phyloP scores from a whole-genome alignment of 2,329 filamentous ascomycete species.

The Parastagonospora nodorum region DNA sequence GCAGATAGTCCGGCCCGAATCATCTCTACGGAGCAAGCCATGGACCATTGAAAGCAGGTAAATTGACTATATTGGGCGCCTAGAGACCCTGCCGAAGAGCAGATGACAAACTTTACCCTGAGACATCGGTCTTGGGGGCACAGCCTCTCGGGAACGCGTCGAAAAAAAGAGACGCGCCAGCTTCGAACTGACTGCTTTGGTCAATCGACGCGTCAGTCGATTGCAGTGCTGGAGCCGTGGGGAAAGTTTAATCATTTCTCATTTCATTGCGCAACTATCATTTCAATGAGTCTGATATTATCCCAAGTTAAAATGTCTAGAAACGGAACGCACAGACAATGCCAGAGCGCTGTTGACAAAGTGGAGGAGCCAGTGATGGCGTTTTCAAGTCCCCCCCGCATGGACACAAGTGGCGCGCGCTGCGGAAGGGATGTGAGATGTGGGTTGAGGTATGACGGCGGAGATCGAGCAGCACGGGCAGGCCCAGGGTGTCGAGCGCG shows the following conservation, averaged over 20 bases:
- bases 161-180: slow-evolving; percentile 16
- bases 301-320: slow-evolving; percentile 1
- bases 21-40: slow-evolving; percentile 4
- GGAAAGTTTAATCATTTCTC: neutral
- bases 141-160: slow-evolving; percentile 34
- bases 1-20: slow-evolving; percentile 12
- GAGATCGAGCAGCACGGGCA: slow-evolving; percentile 44
- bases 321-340: slow-evolving; percentile 6
- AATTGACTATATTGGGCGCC: slow-evolving; percentile 18
- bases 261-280: neutral
- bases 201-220: neutral
- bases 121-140: slow-evolving; percentile 40
- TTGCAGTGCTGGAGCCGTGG: neutral
- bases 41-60: slow-evolving; percentile 13
- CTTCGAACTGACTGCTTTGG: neutral
- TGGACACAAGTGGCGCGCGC: slow-evolving; percentile 35
- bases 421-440: slow-evolving; percentile 45
- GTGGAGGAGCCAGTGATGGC: slow-evolving; percentile 35
- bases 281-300: neutral
- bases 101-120: slow-evolving; percentile 39
- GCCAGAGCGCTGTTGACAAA: slow-evolving; percentile 13
- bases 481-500: slow-evolving; percentile 23
- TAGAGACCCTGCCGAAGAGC: slow-evolving; percentile 38
- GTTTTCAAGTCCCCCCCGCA: slow-evolving; percentile 36
- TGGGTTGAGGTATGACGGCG: slow-evolving; percentile 36